These are phyloP conservation scores for Solanum bulbocastanum DNA, from an alignment of 257 asterid genomes.

Conservation along the genomic window DNA sequence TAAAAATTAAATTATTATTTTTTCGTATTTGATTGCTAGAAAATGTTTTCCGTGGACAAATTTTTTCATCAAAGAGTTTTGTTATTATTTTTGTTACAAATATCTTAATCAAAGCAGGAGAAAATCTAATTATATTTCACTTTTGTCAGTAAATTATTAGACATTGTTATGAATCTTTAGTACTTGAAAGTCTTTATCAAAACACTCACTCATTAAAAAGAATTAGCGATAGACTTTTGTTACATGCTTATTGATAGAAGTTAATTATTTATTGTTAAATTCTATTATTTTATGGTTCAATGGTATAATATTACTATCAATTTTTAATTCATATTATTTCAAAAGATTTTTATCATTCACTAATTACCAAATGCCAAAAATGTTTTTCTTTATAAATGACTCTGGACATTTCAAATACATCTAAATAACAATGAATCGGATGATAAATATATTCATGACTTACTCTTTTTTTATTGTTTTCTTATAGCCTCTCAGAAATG, in stretches of 20 bases:
- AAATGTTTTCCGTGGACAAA: neutral
- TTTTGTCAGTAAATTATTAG: neutral
- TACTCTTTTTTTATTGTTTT: neutral
- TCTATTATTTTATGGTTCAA: neutral
- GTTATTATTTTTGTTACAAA: neutral
- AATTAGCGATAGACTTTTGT: neutral
- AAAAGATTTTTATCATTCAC: neutral
- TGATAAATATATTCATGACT: neutral
- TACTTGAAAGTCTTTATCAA: neutral
- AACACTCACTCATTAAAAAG: neutral
- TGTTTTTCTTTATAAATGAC: neutral
- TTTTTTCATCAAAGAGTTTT: neutral
- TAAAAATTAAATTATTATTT: neutral
- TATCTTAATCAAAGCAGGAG: neutral
- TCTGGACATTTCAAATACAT: neutral
- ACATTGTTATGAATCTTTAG: neutral
- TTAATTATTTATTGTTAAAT: neutral
- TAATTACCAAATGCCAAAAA: neutral
- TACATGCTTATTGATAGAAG: neutral
- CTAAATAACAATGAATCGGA: neutral
- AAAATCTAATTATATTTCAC: neutral
- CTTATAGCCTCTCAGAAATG: constrained; percentile 13
- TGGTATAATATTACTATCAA: neutral
- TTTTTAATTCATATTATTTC: neutral
- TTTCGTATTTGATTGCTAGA: neutral